These are phyloP conservation scores for Endothia cerciana DNA, from an alignment of 2,329 filamentous ascomycete species.

Conservation along the genomic window DNA sequence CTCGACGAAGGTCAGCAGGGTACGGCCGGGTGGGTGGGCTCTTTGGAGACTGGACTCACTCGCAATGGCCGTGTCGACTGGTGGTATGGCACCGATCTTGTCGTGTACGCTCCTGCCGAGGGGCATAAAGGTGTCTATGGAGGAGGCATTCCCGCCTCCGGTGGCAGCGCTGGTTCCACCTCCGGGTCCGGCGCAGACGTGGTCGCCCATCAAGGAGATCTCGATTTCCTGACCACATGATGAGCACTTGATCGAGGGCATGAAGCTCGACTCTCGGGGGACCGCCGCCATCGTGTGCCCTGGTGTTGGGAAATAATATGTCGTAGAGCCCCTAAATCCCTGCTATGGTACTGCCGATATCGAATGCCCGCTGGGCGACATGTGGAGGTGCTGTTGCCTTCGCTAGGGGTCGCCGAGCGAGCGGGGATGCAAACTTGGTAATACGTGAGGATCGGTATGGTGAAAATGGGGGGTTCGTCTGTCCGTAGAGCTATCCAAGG, in stretches of 20 bases:
- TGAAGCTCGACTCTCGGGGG: conserved; percentile 67
- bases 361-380: conserved; percentile 6
- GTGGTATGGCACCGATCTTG: conserved; percentile 49
- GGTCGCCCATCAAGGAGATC: conserved; percentile 84
- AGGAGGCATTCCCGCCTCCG: conserved; percentile 25
- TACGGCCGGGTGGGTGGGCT: background rate
- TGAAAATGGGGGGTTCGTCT: background rate
- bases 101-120: conserved; percentile 42
- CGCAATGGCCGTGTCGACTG: conserved; percentile 56
- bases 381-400: background rate
- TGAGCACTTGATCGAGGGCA: conserved; percentile 88
- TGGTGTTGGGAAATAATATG: background rate
- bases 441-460: background rate
- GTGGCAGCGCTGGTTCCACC: conserved; percentile 29
- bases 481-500: background rate
- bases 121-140: conserved; percentile 44
- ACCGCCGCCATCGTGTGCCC: conserved; percentile 47
- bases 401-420: no score
- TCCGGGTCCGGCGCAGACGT: conserved; percentile 64
- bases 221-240: conserved; percentile 77
- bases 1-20: conserved; percentile 38
- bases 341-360: background rate
- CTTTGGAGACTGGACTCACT: conserved; percentile 45
- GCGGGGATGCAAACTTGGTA: background rate
- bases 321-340: background rate